These are phyloP conservation scores for Claviceps sp. DNA, from an alignment of 2,329 filamentous ascomycete genomes.

Conservation along the genomic window DNA sequence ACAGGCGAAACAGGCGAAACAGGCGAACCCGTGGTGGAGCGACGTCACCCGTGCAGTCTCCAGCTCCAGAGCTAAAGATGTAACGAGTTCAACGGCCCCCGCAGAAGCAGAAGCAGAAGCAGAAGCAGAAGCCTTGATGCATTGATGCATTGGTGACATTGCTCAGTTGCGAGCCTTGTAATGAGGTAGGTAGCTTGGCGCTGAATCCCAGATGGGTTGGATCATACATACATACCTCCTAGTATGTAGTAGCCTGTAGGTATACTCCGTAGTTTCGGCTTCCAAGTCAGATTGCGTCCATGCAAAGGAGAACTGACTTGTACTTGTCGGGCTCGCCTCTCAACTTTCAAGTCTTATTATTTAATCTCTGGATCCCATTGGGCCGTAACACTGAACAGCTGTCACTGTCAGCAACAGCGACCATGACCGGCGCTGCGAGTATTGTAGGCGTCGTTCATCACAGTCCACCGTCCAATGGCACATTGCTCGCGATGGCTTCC, in stretches of 20 bases:
- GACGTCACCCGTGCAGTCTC: conserved; percentile 5
- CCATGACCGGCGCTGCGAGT: background rate
- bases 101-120: too few species aligned
- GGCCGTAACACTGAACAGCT: background rate
- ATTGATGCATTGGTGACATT: too few species aligned
- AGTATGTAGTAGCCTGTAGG: too few species aligned
- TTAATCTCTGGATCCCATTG: conserved; percentile 1
- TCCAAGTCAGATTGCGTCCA: background rate
- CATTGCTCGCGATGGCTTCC: background rate
- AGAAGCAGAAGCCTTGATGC: too few species aligned
- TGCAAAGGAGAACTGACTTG: background rate
- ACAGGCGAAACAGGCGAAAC: background rate
- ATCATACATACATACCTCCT: too few species aligned
- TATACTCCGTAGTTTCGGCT: background rate
- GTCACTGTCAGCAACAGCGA: background rate
- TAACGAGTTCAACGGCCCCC: background rate
- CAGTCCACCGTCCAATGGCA: background rate
- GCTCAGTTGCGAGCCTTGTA: too few species aligned
- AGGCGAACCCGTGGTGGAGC: background rate
- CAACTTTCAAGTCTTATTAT: too few species aligned
- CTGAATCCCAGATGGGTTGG: too few species aligned
- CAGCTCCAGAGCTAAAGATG: background rate
- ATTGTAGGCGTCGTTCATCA: background rate
- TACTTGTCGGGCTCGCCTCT: background rate
- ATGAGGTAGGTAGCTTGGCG: too few species aligned